Evolutionary conservation across 768 basidiomycete genomes (phyloP).

Genomic region (Exsudoporus frostii): DNA sequence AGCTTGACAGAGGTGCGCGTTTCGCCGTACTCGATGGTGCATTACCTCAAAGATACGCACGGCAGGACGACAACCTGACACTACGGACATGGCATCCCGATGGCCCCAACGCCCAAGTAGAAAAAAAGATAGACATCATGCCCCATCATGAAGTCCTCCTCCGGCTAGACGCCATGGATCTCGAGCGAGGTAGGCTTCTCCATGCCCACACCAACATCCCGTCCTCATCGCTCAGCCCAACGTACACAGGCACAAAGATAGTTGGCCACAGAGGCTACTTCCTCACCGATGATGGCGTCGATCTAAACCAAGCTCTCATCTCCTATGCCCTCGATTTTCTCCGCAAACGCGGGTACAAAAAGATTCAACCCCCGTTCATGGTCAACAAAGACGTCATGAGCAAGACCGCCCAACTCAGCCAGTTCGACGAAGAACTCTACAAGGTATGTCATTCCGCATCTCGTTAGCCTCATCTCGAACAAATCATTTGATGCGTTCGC

Average conservation of each 20-base stretch:
- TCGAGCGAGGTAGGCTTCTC: conserved; percentile 71
- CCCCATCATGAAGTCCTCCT: conserved; percentile 98
- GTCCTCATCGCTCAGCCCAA: conserved; percentile 8
- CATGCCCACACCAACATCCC: neutral
- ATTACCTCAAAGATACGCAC: neutral
- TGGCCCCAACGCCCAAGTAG: conserved; percentile 67
- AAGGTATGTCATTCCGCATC: conserved; percentile 53
- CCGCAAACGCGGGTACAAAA: conserved; percentile 78
- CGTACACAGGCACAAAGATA: conserved; percentile 75
- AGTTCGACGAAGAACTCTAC: conserved; percentile 98
- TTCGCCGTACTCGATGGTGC: neutral
- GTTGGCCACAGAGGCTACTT: conserved; percentile 96
- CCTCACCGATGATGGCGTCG: conserved; percentile 91
- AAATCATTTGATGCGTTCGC: neutral
- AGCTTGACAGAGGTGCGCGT: conserved; percentile 76
- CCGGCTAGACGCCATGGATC: conserved; percentile 92
- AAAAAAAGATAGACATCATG: conserved; percentile 73
- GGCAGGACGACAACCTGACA: conserved; percentile 85
- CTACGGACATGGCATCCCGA: conserved; percentile 84
- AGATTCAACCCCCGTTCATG: conserved; percentile 96
- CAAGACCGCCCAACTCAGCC: conserved; percentile 96
- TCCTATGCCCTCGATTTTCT: conserved; percentile 94
- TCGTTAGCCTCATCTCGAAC: neutral
- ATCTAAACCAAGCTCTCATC: conserved; percentile 95
- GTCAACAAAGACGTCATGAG: conserved; percentile 98